phyloP scores from a whole-genome alignment of 768 basidiomycete species.

The Tricholoma saponaceum region DNA sequence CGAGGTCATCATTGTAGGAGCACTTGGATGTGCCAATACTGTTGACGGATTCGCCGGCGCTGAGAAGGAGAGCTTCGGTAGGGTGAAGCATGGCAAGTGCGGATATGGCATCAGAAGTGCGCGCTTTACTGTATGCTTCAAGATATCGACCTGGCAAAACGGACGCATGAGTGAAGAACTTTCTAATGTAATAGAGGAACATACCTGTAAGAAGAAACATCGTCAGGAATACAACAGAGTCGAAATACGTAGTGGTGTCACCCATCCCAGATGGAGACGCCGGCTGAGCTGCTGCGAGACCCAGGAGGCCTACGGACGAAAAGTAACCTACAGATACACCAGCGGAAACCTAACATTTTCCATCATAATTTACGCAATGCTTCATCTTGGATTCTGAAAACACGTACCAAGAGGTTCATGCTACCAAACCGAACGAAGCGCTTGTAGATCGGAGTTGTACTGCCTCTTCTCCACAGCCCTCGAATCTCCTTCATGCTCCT shows the following conservation, averaged over 20 bases:
- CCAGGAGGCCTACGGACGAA: constrained; percentile 67
- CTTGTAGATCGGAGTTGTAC: constrained; percentile 45
- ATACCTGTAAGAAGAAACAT: constrained; percentile 73
- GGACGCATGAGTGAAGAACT: not conserved
- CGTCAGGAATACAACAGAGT: constrained; percentile 75
- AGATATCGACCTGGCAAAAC: constrained; percentile 48
- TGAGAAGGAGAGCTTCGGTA: constrained; percentile 53
- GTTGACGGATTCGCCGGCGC: constrained; percentile 4
- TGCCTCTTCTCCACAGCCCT: constrained; percentile 54
- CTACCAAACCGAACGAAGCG: constrained; percentile 74
- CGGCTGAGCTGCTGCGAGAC: constrained; percentile 40
- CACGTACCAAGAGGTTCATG: constrained; percentile 72
- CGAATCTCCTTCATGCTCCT: constrained; percentile 51
- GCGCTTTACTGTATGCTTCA: constrained; percentile 63
- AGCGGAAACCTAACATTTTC: constrained; percentile 30
- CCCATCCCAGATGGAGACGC: constrained; percentile 32
- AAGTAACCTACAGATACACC: constrained; percentile 79
- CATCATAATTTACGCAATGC: not conserved
- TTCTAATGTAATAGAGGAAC: not conserved
- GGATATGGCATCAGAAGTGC: constrained; percentile 71
- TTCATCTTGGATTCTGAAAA: not conserved
- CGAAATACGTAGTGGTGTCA: constrained; percentile 73
- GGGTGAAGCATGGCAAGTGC: constrained; percentile 64
- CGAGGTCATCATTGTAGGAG: constrained; percentile 5
- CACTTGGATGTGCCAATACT: not conserved